Percentiles rank a stretch among this genome's conserved stretches.
Conservation (phyloP, 768 basidiomycete species). For the Kwoniella botswanensis region DNA sequence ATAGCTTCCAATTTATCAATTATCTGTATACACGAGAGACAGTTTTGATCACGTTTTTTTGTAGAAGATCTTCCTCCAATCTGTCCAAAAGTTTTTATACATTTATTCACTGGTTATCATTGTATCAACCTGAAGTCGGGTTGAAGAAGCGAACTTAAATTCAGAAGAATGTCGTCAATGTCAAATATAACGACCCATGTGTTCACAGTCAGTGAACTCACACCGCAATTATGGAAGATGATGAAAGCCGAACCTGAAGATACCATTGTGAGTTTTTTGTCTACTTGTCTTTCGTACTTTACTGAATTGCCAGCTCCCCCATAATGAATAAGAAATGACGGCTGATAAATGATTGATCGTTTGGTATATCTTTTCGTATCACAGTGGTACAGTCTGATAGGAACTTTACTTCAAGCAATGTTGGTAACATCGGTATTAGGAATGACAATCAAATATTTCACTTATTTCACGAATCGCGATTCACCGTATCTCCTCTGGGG, state of each 20-base stretch:
- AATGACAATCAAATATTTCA: slow-evolving; percentile 20
- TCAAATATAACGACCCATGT: slow-evolving; percentile 1
- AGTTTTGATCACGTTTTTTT: too few species aligned
- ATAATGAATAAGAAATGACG: not conserved
- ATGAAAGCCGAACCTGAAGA: slow-evolving; percentile 7
- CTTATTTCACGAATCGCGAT: slow-evolving; percentile 18
- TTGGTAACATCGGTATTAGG: slow-evolving; percentile 10
- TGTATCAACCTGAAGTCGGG: too few species aligned
- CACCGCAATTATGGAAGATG: slow-evolving; percentile 8
- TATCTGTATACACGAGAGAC: too few species aligned
- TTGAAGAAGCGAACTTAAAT: too few species aligned
- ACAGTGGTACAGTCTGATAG: slow-evolving; percentile 19
- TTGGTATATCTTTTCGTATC: not conserved
- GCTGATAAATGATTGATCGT: not conserved
- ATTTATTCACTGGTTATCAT: too few species aligned
- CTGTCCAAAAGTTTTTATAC: too few species aligned
- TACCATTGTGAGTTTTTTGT: slow-evolving; percentile 11
- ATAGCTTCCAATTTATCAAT: too few species aligned
- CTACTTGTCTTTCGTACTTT: not conserved
- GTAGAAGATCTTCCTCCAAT: too few species aligned
- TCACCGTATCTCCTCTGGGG: slow-evolving; percentile 14
- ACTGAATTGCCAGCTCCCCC: not conserved
- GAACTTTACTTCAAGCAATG: slow-evolving; percentile 19
- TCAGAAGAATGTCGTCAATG: not conserved
- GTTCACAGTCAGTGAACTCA: not conserved